Evolutionary conservation across 2,329 filamentous ascomycete genomes (phyloP), one percentile per base, ranked within the genome.

Genomic region (Trichophyton schoenleinii): DNA sequence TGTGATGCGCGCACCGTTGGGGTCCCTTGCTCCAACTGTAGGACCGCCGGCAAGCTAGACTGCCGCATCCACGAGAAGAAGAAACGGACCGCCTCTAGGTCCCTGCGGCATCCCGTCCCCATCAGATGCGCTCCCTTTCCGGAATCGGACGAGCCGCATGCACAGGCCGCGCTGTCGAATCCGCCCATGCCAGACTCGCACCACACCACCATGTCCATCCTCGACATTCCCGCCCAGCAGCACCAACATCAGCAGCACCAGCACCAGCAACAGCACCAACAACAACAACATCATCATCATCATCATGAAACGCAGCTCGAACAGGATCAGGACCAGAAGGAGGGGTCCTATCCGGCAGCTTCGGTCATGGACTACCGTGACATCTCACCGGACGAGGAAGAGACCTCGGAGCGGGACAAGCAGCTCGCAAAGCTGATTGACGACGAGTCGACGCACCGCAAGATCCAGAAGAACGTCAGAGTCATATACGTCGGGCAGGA

Each of bases 401-500:
- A 75, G 25, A 70, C 72, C 49, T 66, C 67, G n/a, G 73, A 75
- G 58, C 69, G 75, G 58, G 74, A 78, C 48, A 76, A 78, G 44
- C 78, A 77, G 57, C 69, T 81, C 18, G 77, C 78, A 58, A 79
- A 80, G 63, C 74, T 81, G 57, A 77, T 81, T 59, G 78, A 81
- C 61, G 77, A 80, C 57, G 75, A 78, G 20, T 70, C 75, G 36
- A 63, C 74, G 36, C 69, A 73, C 22, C 70, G 76, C 18, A 77
- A 79, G 60, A 80, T 82, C n/a, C 72, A 76, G 41, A 71, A 73
- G 59, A 72, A 74, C 2, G 77, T 79, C 15, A 76, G 80, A 25
- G 76, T 80, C 9, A 80, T 79, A 61, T 83, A 80, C 65, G 80
- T 83, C 52, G 80, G 80, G 5, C 79, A 79, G 61, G 80, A 81